Conservation (phyloP, 1,139 yeast species). For the Taphrina sp. region DNA sequence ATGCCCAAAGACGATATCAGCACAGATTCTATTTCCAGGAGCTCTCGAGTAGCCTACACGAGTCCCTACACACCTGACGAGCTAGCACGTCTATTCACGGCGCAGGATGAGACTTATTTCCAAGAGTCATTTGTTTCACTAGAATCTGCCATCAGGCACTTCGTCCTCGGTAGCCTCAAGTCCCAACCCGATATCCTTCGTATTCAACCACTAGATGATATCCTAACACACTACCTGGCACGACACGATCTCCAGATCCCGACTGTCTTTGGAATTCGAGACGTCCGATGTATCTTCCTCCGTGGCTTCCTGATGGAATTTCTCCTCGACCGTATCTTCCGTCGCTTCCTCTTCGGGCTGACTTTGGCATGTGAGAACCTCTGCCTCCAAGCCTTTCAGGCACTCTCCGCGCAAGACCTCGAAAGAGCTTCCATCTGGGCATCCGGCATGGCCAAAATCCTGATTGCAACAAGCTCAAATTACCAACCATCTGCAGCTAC, state of each 20-base stretch:
- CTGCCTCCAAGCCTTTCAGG: slow-evolving; percentile 21
- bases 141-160: slow-evolving; percentile 8
- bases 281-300: slow-evolving; percentile 24
- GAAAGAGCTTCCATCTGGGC: slow-evolving; percentile 23
- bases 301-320: slow-evolving; percentile 29
- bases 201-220: slow-evolving; percentile 1
- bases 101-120: slow-evolving; percentile 21
- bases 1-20: not conserved
- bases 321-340: slow-evolving; percentile 26
- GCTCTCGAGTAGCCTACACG: no score
- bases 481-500: slow-evolving; percentile 1
- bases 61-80: not conserved
- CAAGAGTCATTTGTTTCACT: slow-evolving; percentile 10
- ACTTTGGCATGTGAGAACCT: not conserved
- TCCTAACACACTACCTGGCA: slow-evolving; percentile 8
- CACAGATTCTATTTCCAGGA: no score
- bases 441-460: slow-evolving; percentile 11
- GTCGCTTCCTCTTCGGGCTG: slow-evolving; percentile 24
- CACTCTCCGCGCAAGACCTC: slow-evolving; percentile 9
- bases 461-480: slow-evolving; percentile 7
- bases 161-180: slow-evolving; percentile 8
- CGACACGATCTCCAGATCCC: slow-evolving; percentile 5
- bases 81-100: slow-evolving; percentile 1
- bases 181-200: slow-evolving; percentile 14
- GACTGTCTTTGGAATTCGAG: slow-evolving; percentile 30